Conservation (phyloP, 78 protist genomes). For the Paratrimastix pyriformis region DNA sequence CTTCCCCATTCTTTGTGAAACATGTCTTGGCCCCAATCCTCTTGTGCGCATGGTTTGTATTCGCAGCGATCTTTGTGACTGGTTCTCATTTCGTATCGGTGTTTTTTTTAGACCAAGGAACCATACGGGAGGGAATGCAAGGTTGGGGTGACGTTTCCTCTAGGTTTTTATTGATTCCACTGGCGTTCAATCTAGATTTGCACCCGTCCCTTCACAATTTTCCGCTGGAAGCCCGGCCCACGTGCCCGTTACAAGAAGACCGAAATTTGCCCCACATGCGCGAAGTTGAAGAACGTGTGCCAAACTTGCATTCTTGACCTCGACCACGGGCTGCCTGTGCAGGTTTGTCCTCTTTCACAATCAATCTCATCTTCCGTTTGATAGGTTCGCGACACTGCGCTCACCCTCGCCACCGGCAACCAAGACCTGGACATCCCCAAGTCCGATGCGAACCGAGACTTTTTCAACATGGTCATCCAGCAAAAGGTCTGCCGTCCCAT, state of each 20-base stretch:
- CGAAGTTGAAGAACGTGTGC: constrained; percentile 81
- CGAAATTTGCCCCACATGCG: constrained; percentile 80
- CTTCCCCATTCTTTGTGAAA: constrained; percentile 78
- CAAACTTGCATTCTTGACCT: constrained; percentile 85
- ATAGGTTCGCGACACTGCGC: too few species aligned
- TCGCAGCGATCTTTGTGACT: not conserved
- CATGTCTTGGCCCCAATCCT: constrained; percentile 78
- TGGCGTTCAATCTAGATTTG: constrained; percentile 53
- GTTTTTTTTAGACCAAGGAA: constrained; percentile 18
- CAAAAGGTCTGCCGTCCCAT: too few species aligned
- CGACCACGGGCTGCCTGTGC: constrained; percentile 43
- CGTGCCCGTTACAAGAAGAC: constrained; percentile 65
- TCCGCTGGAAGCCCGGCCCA: constrained; percentile 33
- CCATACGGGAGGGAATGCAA: constrained; percentile 38
- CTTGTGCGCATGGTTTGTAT: constrained; percentile 62
- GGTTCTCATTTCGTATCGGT: not conserved
- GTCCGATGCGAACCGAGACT: too few species aligned
- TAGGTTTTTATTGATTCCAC: not conserved
- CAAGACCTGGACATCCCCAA: too few species aligned
- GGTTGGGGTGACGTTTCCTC: not conserved
- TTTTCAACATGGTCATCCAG: too few species aligned
- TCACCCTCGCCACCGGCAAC: too few species aligned
- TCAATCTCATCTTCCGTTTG: too few species aligned
- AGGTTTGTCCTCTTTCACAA: too few species aligned
- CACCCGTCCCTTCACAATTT: constrained; percentile 62